These are phyloP conservation scores for Phaeosphaeria sp. DNA, from an alignment of 2,329 filamentous ascomycete species.

Conservation along the genomic window DNA sequence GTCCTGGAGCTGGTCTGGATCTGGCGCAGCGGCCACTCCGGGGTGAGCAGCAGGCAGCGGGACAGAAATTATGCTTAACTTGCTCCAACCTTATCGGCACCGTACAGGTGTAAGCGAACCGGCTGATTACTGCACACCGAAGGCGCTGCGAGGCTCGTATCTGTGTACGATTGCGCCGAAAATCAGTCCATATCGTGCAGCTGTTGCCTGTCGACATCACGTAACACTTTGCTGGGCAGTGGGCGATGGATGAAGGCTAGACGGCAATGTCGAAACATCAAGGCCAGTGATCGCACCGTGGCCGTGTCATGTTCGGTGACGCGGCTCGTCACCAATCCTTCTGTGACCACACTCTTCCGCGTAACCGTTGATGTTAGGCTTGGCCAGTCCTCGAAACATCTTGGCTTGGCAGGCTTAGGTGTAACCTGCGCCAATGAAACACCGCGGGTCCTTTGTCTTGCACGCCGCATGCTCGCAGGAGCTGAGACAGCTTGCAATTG, in stretches of 20 bases:
- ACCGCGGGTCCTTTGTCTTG: conserved; percentile 41
- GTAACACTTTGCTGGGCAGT: not conserved
- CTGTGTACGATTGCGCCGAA: not conserved
- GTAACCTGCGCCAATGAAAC: conserved; percentile 38
- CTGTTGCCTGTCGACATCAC: not conserved
- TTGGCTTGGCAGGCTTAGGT: conserved; percentile 43
- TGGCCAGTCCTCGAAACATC: conserved; percentile 39
- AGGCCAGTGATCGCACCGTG: not conserved
- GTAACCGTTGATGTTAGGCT: conserved; percentile 29
- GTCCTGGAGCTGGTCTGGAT: conserved; percentile 7
- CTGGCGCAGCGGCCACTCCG: conserved; percentile 21
- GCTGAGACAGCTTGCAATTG: conserved; percentile 35
- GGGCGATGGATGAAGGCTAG: not conserved
- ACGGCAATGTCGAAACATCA: not conserved
- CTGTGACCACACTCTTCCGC: conserved; percentile 20
- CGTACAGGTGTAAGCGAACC: conserved; percentile 35
- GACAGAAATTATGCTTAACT: conserved; percentile 46
- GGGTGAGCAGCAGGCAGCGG: conserved; percentile 35
- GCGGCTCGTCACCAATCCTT: conserved; percentile 34
- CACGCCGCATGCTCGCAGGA: conserved; percentile 22
- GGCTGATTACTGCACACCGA: conserved; percentile 4
- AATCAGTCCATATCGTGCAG: not conserved
- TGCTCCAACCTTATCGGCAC: conserved; percentile 45
- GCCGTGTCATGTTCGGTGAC: conserved; percentile 33
- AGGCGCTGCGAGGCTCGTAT: not conserved